Conservation (phyloP, 1,284 basidiomycete species). For the Ceratobasidium sp. region DNA sequence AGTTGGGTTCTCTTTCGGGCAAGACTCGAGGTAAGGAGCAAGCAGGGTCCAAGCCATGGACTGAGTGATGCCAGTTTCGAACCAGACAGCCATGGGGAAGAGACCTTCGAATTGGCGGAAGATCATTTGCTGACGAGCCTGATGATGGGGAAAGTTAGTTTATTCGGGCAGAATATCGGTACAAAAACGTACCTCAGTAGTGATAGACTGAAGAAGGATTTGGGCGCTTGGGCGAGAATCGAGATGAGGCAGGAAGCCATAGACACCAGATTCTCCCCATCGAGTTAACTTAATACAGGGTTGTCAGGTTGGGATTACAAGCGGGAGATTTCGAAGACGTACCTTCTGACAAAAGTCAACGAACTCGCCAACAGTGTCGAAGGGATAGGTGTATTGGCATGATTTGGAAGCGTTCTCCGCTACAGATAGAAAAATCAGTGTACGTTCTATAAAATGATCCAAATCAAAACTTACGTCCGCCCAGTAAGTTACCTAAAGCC, state of each 20-base stretch:
- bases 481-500: constrained; percentile 66
- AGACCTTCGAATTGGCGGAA: constrained; percentile 76
- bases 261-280: constrained; percentile 74
- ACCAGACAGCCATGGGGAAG: constrained; percentile 73
- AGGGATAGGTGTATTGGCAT: constrained; percentile 75
- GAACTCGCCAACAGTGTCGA: constrained; percentile 71
- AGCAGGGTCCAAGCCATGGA: constrained; percentile 75
- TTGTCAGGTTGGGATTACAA: neutral
- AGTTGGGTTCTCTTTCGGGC: constrained; percentile 71
- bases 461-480: constrained; percentile 56
- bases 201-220: constrained; percentile 71
- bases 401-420: constrained; percentile 61
- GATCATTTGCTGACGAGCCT: constrained; percentile 72
- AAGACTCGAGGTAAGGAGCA: constrained; percentile 69
- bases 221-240: constrained; percentile 71
- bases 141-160: neutral
- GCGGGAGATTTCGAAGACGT: constrained; percentile 47
- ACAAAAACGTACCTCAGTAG: constrained; percentile 65
- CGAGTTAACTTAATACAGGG: constrained; percentile 59
- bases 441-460: neutral
- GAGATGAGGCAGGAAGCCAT: constrained; percentile 74
- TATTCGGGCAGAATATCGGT: neutral
- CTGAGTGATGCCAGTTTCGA: constrained; percentile 70
- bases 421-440: neutral
- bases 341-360: constrained; percentile 74